A percentile compares a stretch with the other conserved stretches of the same genome.
Conservation (phyloP, 2,329 filamentous ascomycete species). For the Xylariaceae sp. region DNA sequence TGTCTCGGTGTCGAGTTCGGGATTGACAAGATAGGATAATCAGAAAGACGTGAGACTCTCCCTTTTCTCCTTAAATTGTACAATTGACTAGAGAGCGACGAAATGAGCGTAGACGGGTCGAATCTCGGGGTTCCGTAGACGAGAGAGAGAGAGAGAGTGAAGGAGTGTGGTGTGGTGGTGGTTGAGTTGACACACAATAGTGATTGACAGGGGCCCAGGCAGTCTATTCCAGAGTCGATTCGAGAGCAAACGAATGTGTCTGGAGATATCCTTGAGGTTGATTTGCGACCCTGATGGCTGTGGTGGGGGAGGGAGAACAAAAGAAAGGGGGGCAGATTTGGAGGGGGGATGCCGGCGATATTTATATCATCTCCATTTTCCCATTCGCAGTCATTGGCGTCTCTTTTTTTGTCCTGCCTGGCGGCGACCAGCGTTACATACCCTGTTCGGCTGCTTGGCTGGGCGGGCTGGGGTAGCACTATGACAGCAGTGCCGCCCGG, state of each 20-base stretch:
- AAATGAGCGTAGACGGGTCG: constrained; percentile 48
- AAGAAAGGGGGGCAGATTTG: constrained; percentile 44
- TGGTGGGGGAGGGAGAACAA: constrained; percentile 57
- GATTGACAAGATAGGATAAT: constrained; percentile 33
- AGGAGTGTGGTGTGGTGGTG: constrained; percentile 37
- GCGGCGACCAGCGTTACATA: neutral
- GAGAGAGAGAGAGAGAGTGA: constrained; percentile 39
- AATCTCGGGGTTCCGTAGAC: constrained; percentile 26
- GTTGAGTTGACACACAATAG: constrained; percentile 45
- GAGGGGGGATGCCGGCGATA: constrained; percentile 41
- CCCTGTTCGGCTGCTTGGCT: constrained; percentile 20
- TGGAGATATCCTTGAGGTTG: constrained; percentile 54
- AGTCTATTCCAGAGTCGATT: constrained; percentile 39
- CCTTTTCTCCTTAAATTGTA: constrained; percentile 11
- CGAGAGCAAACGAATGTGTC: constrained; percentile 49
- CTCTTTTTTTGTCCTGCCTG: constrained; percentile 10
- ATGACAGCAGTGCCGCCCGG: constrained; percentile 18
- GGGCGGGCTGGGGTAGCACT: constrained; percentile 14
- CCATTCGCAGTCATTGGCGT: constrained; percentile 3
- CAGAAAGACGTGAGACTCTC: constrained; percentile 28
- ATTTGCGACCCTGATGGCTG: constrained; percentile 63
- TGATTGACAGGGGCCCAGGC: constrained; percentile 58
- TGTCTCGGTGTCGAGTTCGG: constrained; percentile 25
- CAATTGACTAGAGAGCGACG: constrained; percentile 51
- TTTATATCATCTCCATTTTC: constrained; percentile 38